Evolutionary conservation across 495 filamentous ascomycete species (phyloP).

Genomic region (Viridothelium virens): DNA sequence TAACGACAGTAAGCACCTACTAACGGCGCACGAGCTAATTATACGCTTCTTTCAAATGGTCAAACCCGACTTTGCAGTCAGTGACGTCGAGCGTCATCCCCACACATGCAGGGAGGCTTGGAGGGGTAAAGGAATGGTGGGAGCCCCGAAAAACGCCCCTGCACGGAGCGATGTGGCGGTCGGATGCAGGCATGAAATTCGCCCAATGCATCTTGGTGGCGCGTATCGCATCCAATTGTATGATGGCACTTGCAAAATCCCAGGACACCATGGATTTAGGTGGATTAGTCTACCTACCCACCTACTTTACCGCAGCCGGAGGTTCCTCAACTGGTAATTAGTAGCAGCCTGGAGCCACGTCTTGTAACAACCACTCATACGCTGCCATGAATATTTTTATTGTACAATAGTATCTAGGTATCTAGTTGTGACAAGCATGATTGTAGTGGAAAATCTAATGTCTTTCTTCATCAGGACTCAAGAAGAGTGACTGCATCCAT

Average conservation of each 20-base stretch:
- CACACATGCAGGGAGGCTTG: not conserved
- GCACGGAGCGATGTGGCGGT: not conserved
- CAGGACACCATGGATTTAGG: not conserved
- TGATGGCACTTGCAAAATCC: not conserved
- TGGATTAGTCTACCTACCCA: not conserved
- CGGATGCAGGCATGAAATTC: not conserved
- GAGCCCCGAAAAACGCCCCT: not conserved
- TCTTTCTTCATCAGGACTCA: too few species aligned
- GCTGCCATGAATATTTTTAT: not conserved
- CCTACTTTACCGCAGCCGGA: too few species aligned
- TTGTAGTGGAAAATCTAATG: not conserved
- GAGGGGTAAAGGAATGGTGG: not conserved
- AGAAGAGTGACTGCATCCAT: too few species aligned
- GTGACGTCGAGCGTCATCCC: slow-evolving; percentile 10
- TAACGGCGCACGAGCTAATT: not conserved
- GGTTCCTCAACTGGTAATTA: too few species aligned
- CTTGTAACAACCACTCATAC: not conserved
- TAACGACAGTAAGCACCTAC: slow-evolving; percentile 1
- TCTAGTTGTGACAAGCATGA: not conserved
- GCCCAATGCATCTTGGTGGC: not conserved
- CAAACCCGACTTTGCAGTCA: not conserved
- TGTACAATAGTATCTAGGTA: not conserved
- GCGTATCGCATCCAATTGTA: not conserved
- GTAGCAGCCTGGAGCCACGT: not conserved
- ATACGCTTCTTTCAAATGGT: not conserved